These are phyloP conservation scores for Euphrasia arctica DNA, from an alignment of 305 asterid species.

Conservation along the genomic window DNA sequence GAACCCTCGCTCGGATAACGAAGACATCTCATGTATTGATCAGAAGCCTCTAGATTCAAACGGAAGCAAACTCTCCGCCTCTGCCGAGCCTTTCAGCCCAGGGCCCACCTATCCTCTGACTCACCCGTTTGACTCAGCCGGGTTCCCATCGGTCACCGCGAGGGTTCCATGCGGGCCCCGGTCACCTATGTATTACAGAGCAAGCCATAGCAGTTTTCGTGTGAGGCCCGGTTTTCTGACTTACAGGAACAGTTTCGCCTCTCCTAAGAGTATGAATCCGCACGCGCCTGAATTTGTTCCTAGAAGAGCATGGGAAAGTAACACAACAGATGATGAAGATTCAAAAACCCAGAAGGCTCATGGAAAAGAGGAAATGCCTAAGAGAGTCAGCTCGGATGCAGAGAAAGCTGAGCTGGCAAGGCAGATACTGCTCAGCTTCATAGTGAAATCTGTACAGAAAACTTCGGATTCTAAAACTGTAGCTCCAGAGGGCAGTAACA, in stretches of 20 bases:
- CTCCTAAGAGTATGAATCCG: conserved; percentile 79
- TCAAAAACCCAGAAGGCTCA: conserved; percentile 45
- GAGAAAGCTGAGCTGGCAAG: conserved; percentile 92
- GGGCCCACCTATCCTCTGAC: conserved; percentile 44
- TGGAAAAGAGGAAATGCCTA: conserved; percentile 48
- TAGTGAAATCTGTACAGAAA: conserved; percentile 83
- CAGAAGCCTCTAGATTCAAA: conserved; percentile 62
- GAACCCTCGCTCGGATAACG: conserved; percentile 44
- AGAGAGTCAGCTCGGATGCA: conserved; percentile 53
- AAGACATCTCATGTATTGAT: conserved; percentile 42
- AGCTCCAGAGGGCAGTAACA: conserved; percentile 36
- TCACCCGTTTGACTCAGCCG: conserved; percentile 55
- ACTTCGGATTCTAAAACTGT: conserved; percentile 50
- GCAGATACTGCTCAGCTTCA: conserved; percentile 93
- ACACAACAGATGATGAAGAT: conserved; percentile 34
- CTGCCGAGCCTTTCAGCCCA: conserved; percentile 95
- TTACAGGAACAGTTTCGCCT: conserved; percentile 47
- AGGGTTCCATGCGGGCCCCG: conserved; percentile 98
- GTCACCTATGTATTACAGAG: conserved; percentile 76
- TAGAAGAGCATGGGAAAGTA: conserved; percentile 56
- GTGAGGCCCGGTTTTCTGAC: conserved; percentile 56
- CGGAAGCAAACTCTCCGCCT: conserved; percentile 95
- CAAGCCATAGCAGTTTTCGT: conserved; percentile 46
- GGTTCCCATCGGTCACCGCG: conserved; percentile 81
- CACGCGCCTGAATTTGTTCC: conserved; percentile 97